A percentile compares a stretch with the other conserved stretches of the same genome.
phyloP scores from a whole-genome alignment of 2,329 filamentous ascomycete genomes.

The Beauveria medogensis region DNA sequence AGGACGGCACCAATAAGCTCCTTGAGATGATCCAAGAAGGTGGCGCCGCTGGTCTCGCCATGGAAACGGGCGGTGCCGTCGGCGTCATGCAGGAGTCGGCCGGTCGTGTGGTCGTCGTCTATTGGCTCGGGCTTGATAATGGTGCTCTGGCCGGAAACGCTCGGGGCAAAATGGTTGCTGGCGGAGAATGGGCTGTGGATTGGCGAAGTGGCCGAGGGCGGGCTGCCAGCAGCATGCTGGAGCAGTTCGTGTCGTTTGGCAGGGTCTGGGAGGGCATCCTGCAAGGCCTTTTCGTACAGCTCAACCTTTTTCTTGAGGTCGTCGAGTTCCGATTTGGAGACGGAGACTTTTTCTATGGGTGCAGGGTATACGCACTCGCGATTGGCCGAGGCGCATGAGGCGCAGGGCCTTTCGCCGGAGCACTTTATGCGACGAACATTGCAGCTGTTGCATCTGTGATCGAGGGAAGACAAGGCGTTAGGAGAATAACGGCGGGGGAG shows the following conservation, averaged over 20 bases:
- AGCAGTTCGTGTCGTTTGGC: constrained; percentile 27
- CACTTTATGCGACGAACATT: constrained; percentile 46
- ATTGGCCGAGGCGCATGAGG: constrained; percentile 33
- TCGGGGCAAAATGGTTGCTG: constrained; percentile 1
- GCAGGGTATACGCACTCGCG: constrained; percentile 41
- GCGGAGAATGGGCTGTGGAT: constrained; percentile 14
- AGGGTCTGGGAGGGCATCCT: constrained; percentile 29
- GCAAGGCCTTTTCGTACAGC: constrained; percentile 31
- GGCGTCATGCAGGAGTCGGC: constrained; percentile 35
- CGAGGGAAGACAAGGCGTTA: background rate
- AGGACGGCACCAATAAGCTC: constrained; percentile 35
- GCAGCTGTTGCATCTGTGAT: constrained; percentile 42
- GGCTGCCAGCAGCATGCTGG: constrained; percentile 17
- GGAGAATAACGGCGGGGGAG: background rate
- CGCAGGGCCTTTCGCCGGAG: constrained; percentile 41
- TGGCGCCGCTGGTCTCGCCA: constrained; percentile 41
- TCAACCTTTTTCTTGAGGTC: constrained; percentile 31
- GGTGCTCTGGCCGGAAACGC: constrained; percentile 11
- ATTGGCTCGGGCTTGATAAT: constrained; percentile 11
- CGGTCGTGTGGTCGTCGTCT: constrained; percentile 21
- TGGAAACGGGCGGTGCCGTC: constrained; percentile 38
- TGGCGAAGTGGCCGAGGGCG: constrained; percentile 16
- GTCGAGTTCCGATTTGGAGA: constrained; percentile 34
- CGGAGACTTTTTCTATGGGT: constrained; percentile 34
- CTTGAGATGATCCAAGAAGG: constrained; percentile 42